These are phyloP conservation scores for Sporisorium exsertum DNA, from an alignment of 1,284 basidiomycete genomes.

Conservation along the genomic window DNA sequence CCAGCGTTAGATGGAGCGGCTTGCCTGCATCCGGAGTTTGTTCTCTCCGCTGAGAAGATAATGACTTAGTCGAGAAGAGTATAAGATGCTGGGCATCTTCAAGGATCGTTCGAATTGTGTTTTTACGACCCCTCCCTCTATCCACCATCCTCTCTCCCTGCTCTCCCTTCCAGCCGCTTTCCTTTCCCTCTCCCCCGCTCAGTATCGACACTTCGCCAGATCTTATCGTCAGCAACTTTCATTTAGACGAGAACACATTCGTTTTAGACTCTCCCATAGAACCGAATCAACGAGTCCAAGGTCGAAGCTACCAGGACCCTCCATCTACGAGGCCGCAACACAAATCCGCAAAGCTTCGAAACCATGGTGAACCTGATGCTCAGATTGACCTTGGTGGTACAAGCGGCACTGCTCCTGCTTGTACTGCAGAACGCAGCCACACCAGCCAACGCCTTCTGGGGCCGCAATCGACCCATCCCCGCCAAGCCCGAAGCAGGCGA, in stretches of 20 bases:
- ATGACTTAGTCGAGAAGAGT: conserved; percentile 6
- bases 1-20: not conserved
- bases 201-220: conserved; percentile 6
- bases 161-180: not conserved
- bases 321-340: not conserved
- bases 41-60: not conserved
- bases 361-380: conserved; percentile 31
- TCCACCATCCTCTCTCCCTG: conserved; percentile 10
- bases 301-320: no score
- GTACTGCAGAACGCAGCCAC: conserved; percentile 26
- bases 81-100: conserved; percentile 16
- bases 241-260: conserved; percentile 21
- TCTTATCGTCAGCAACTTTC: conserved; percentile 10
- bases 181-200: not conserved
- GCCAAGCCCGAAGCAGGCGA: not conserved
- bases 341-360: not conserved
- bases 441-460: conserved; percentile 23
- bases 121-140: conserved; percentile 11
- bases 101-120: not conserved
- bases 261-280: no score
- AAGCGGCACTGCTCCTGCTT: conserved; percentile 34
- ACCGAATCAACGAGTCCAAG: no score
- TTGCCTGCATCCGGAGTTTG: not conserved
- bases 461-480: conserved; percentile 10
- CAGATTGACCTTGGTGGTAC: conserved; percentile 35